Percentiles rank a stretch among this genome's conserved stretches.
These are phyloP conservation scores for Myxozyma sirexii DNA, from an alignment of 805 yeast species.

Conservation along the genomic window DNA sequence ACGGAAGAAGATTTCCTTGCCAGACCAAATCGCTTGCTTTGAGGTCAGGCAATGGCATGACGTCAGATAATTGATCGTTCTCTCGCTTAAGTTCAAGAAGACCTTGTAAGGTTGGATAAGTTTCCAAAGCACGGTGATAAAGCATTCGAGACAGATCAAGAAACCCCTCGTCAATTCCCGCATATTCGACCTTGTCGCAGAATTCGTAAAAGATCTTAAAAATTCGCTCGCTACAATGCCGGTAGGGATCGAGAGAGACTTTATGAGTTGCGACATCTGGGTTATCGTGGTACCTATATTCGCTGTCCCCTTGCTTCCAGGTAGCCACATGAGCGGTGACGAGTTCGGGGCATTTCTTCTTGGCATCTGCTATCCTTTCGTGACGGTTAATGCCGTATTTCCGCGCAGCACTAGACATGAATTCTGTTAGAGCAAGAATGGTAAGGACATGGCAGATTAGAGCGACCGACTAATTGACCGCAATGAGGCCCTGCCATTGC, in stretches of 20 bases:
- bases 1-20: slow-evolving; percentile 39
- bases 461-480: slow-evolving; percentile 55
- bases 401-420: slow-evolving; percentile 74
- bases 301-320: slow-evolving; percentile 79
- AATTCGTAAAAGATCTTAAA: slow-evolving; percentile 58
- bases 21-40: slow-evolving; percentile 34
- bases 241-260: slow-evolving; percentile 87
- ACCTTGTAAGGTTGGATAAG: slow-evolving; percentile 52
- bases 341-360: slow-evolving; percentile 71
- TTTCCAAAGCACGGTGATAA: slow-evolving; percentile 46
- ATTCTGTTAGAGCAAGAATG: background rate
- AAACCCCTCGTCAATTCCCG: slow-evolving; percentile 93
- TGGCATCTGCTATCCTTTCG: slow-evolving; percentile 70
- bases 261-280: slow-evolving; percentile 64
- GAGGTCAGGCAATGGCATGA: slow-evolving; percentile 53
- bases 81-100: slow-evolving; percentile 4
- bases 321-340: slow-evolving; percentile 92
- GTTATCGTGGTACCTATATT: slow-evolving; percentile 73
- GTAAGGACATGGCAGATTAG: background rate
- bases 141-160: slow-evolving; percentile 77
- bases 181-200: slow-evolving; percentile 81
- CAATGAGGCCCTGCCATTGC: slow-evolving; percentile 89
- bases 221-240: slow-evolving; percentile 83
- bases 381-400: slow-evolving; percentile 78
- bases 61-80: slow-evolving; percentile 29